Conservation (phyloP, 805 yeast species). For the Candida nitratophila region DNA sequence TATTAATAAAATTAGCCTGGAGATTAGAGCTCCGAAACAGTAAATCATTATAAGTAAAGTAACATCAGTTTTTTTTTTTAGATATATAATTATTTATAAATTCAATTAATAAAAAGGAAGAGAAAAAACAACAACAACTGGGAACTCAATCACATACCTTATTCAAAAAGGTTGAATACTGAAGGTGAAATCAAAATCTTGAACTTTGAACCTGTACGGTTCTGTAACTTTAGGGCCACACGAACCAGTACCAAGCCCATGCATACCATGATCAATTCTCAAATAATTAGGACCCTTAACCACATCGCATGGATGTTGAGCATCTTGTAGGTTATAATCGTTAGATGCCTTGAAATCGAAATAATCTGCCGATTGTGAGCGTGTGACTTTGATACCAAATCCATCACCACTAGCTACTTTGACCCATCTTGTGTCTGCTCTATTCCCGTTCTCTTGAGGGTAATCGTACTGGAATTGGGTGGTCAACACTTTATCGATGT, state of each 20-base stretch:
- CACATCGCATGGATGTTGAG: conserved; percentile 14
- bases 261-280: conserved; percentile 15
- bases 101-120: too few species aligned
- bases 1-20: too few species aligned
- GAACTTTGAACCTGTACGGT: conserved; percentile 7
- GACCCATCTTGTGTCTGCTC: conserved; percentile 25
- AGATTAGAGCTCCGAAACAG: too few species aligned
- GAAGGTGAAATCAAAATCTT: background rate
- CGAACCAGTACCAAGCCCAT: conserved; percentile 16
- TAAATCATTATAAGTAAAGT: too few species aligned
- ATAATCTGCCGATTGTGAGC: background rate
- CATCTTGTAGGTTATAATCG: conserved; percentile 11
- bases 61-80: too few species aligned
- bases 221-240: conserved; percentile 14
- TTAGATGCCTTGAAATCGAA: conserved; percentile 15
- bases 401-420: background rate
- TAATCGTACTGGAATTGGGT: conserved; percentile 23
- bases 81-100: too few species aligned
- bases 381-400: background rate
- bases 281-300: conserved; percentile 8
- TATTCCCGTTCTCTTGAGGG: conserved; percentile 32
- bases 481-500: conserved; percentile 3
- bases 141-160: too few species aligned
- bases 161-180: background rate
- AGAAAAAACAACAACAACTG: too few species aligned